Evolutionary conservation across 495 filamentous ascomycete genomes (phyloP), one percentile per base, ranked within the genome.

Genomic region (Trichoderma gamsii): DNA sequence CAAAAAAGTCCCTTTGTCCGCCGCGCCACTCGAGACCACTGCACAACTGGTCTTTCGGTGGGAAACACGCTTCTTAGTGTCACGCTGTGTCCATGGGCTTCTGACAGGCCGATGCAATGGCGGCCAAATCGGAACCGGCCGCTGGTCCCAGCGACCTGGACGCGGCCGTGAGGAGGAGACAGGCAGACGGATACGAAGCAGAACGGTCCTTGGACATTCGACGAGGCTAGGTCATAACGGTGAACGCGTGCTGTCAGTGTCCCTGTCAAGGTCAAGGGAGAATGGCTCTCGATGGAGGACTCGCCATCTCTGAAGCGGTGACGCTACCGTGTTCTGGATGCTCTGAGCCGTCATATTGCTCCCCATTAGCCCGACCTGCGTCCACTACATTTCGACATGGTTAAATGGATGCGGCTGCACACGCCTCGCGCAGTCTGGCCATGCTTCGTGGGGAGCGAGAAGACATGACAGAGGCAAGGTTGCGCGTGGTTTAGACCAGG

Each of bases 1-100:
- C 2, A 32, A 12, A 9, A 61, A 32, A 61, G 56, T 27, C 56
- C 56, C 56, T 61, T 61, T 32, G 56, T 61, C 56, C 56, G 56
- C 16, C 29, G 56, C 56, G 56, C 56, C 25, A 32, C 56, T 32
- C 23, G 8, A 6, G 16, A 16, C 51, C 51, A 29, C 25, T 61
- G 16, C 56, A 61, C 27, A 16, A 21, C 56, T n/a, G 56, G 56
- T 32, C 56, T 12, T 16, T 61, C 27, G 25, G 56, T 15, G 6
- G 25, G 25, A 29, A 32, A 49, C 7, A 49, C 44, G n/a, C 44
- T n/a, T 16, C 6, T 49, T 49, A 29, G 23, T 13, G 23, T 61
- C 56, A 29, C n/a, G 56, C 4, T 32, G 51, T 7, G 51, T 21
- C n/a, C 51, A 23, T 59, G 51, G 23, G 25, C 56, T 8, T 18